A percentile compares a stretch with the other conserved stretches of the same genome.
These are phyloP conservation scores for Acorus gramineus DNA, from an alignment of 106 monocot genomes.

Conservation along the genomic window DNA sequence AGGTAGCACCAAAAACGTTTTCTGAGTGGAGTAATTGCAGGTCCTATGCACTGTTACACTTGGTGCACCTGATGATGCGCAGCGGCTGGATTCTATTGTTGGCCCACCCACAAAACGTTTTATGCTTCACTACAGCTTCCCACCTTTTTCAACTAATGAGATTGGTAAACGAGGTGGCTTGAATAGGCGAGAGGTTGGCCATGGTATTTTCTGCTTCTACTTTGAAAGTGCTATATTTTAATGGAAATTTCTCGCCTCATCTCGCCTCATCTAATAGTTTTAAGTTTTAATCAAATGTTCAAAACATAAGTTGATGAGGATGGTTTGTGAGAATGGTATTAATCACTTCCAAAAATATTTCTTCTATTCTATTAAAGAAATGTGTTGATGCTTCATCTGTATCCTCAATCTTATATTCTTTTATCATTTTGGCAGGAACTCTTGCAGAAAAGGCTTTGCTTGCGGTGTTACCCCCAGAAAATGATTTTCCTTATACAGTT, in stretches of 20 bases:
- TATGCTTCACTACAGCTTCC: constrained; percentile 97
- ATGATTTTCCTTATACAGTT: constrained; percentile 84
- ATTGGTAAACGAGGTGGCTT: constrained; percentile 79
- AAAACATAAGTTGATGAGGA: too few relatives aligned
- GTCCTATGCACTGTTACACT: constrained; percentile 95
- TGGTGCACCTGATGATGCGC: constrained; percentile 94
- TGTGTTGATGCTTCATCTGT: too few relatives aligned
- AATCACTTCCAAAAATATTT: too few relatives aligned
- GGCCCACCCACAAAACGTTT: constrained; percentile 93
- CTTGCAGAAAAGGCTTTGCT: constrained; percentile 97
- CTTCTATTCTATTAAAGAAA: too few relatives aligned
- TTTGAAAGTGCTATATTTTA: not conserved
- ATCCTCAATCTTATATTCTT: not conserved
- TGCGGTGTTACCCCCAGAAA: constrained; percentile 84
- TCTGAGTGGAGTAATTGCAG: constrained; percentile 18
- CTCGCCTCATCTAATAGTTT: too few relatives aligned
- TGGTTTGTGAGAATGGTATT: too few relatives aligned
- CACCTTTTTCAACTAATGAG: constrained; percentile 94
- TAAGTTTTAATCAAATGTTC: too few relatives aligned
- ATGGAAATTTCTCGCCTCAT: too few relatives aligned
- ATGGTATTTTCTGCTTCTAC: constrained; percentile 41
- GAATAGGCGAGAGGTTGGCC: constrained; percentile 96
- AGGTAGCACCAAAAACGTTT: too few relatives aligned
- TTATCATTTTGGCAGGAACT: constrained; percentile 38
- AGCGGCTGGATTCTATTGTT: constrained; percentile 81